Evolutionary conservation across 1,284 basidiomycete genomes (phyloP).

Genomic region (Pseudozyma hubeiensis): DNA sequence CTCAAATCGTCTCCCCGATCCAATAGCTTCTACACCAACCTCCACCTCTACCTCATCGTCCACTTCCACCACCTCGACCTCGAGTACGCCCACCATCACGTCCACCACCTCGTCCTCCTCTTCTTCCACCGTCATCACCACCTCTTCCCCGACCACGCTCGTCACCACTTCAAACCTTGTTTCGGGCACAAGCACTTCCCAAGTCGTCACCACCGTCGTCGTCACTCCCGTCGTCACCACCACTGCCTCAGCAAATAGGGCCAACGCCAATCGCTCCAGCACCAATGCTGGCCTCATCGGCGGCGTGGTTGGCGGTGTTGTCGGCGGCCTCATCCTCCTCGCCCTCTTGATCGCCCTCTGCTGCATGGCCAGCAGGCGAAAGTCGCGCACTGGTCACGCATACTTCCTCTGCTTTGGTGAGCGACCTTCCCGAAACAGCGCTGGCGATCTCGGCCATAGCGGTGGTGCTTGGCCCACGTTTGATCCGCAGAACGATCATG

Average conservation of each 20-base stretch:
- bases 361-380: constrained; percentile 39
- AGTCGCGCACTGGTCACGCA: constrained; percentile 52
- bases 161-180: constrained; percentile 37
- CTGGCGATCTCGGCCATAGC: constrained; percentile 31
- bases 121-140: constrained; percentile 30
- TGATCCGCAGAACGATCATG: constrained; percentile 47
- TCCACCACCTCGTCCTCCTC: constrained; percentile 15
- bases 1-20: constrained; percentile 11
- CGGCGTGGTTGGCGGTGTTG: constrained; percentile 60
- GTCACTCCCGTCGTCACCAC: constrained; percentile 41
- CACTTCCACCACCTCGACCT: constrained; percentile 18
- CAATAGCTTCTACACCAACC: constrained; percentile 26
- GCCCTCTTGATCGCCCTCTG: constrained; percentile 46
- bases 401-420: constrained; percentile 61
- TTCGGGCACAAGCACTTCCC: constrained; percentile 44
- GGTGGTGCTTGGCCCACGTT: constrained; percentile 59
- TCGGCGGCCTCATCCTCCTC: constrained; percentile 53
- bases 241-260: constrained; percentile 20
- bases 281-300: constrained; percentile 58
- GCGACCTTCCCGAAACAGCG: constrained; percentile 35
- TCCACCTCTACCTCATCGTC: constrained; percentile 11
- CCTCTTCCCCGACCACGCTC: constrained; percentile 38
- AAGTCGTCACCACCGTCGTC: constrained; percentile 31
- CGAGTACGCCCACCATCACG: constrained; percentile 24
- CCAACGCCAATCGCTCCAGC: constrained; percentile 28